A percentile compares a stretch with the other conserved stretches of the same genome.
Evolutionary conservation across 768 basidiomycete genomes (phyloP).

Genomic region (Tephrocybe sp.): DNA sequence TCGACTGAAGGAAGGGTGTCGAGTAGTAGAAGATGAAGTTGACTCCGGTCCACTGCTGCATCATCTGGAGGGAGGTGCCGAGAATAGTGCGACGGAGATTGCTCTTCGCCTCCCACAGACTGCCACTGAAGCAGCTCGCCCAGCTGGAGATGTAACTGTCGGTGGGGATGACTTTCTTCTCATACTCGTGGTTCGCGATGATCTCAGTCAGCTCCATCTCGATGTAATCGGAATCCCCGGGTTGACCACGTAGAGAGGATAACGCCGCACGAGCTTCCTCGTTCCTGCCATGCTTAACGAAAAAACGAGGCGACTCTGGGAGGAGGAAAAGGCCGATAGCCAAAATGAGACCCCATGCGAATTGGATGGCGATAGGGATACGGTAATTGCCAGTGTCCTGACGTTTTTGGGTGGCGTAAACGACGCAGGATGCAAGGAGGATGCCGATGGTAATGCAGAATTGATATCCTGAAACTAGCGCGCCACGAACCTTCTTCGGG

Average conservation of each 20-base stretch:
- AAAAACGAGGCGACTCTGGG: too few species aligned
- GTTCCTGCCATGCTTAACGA: too few species aligned
- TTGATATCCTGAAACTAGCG: constrained; percentile 50
- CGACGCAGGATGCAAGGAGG: too few species aligned
- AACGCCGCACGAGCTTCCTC: too few species aligned
- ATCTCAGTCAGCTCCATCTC: too few species aligned
- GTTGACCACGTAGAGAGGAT: too few species aligned
- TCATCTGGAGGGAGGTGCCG: constrained; percentile 42
- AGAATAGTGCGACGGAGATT: constrained; percentile 63
- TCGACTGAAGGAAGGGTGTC: constrained; percentile 62
- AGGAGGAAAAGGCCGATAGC: too few species aligned
- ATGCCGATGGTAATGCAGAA: constrained; percentile 33
- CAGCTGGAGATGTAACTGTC: constrained; percentile 30
- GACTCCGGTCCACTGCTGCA: constrained; percentile 26
- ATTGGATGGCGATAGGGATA: too few species aligned
- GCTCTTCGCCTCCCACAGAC: constrained; percentile 38
- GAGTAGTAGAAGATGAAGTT: constrained; percentile 77
- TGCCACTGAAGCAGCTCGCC: constrained; percentile 48
- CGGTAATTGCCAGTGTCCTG: too few species aligned
- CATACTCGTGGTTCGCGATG: constrained; percentile 45
- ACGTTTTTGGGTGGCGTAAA: too few species aligned
- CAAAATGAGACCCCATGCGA: too few species aligned
- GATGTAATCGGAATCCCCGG: too few species aligned
- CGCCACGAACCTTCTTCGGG: constrained; percentile 56
- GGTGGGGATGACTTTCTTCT: constrained; percentile 44